Evolutionary conservation across 352 stramenopile species (phyloP).

Genomic region (Blastocystis sp.): DNA sequence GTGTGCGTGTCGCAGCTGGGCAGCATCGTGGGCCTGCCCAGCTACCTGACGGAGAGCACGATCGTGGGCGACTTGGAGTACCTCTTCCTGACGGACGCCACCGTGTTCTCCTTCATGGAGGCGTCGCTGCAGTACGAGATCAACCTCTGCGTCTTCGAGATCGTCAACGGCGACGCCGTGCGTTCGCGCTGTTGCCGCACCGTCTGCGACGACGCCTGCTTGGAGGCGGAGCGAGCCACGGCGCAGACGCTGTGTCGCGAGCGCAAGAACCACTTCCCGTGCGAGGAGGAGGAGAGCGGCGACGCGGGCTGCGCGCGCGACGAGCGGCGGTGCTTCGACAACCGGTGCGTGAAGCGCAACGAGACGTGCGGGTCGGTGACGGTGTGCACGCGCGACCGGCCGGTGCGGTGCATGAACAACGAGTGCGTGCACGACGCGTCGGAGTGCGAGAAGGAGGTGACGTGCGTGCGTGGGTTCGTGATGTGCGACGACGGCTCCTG

Average conservation of each 20-base stretch:
- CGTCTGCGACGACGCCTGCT: not conserved
- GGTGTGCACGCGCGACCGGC: slow-evolving; percentile 33
- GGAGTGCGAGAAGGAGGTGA: slow-evolving; percentile 13
- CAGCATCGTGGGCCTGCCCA: not conserved
- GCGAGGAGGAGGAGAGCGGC: not conserved
- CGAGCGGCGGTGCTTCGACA: slow-evolving; percentile 39
- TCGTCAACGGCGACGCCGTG: not conserved
- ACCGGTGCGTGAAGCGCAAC: slow-evolving; percentile 25
- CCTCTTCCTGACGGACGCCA: not conserved
- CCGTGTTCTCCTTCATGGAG: slow-evolving; percentile 11
- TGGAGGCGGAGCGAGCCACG: not conserved
- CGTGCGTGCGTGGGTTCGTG: not conserved
- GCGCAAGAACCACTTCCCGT: slow-evolving; percentile 3
- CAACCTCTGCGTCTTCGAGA: slow-evolving; percentile 7
- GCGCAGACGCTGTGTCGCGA: not conserved
- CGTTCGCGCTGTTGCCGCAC: not conserved
- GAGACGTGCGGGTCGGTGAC: slow-evolving; percentile 29
- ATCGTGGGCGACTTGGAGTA: slow-evolving; percentile 43
- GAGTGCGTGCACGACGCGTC: slow-evolving; percentile 2
- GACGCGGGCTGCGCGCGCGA: not conserved
- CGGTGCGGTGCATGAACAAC: slow-evolving; percentile 56
- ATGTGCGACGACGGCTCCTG: slow-evolving; percentile 60
- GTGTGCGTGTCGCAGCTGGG: slow-evolving; percentile 9
- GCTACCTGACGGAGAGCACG: slow-evolving; percentile 15
- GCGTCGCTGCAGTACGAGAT: not conserved